Percentiles rank a stretch among this genome's conserved stretches.
phyloP scores from a whole-genome alignment of 768 basidiomycete genomes.

The Serendipita sp. region DNA sequence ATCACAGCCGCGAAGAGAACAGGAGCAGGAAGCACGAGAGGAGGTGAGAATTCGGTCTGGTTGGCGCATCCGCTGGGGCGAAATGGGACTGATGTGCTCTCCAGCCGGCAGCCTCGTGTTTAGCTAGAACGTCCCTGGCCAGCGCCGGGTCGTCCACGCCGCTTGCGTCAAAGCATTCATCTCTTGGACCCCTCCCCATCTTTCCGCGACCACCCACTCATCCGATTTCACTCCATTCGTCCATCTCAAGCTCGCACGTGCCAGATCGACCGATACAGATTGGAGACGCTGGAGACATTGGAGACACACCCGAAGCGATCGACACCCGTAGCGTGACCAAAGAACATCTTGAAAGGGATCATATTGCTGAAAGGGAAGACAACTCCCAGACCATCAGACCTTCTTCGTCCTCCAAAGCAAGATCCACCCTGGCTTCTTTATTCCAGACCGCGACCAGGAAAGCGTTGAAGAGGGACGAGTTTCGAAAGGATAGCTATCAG shows the following conservation, averaged over 20 bases:
- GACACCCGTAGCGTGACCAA: background rate
- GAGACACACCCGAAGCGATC: background rate
- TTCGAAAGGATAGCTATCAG: background rate
- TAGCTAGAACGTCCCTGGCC: background rate
- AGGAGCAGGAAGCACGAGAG: background rate
- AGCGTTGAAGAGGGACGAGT: slow-evolving; percentile 1
- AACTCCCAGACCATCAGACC: background rate
- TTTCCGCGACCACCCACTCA: background rate
- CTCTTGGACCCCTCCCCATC: slow-evolving; percentile 3
- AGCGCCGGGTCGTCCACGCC: background rate
- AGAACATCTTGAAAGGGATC: background rate
- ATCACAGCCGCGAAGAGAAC: background rate
- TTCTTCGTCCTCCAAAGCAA: background rate
- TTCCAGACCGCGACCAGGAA: background rate
- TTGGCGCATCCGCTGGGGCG: too few species aligned
- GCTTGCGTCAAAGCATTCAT: slow-evolving; percentile 4
- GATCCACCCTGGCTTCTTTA: slow-evolving; percentile 1
- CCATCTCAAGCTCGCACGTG: background rate
- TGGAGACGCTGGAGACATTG: too few species aligned
- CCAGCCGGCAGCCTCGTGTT: slow-evolving; percentile 1
- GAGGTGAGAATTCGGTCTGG: background rate
- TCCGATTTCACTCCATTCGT: background rate
- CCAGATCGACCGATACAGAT: background rate
- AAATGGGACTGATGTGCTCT: background rate
- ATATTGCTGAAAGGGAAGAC: background rate